Conservation (phyloP, 2,329 filamentous ascomycete genomes). For the Ampelomyces quisqualis region DNA sequence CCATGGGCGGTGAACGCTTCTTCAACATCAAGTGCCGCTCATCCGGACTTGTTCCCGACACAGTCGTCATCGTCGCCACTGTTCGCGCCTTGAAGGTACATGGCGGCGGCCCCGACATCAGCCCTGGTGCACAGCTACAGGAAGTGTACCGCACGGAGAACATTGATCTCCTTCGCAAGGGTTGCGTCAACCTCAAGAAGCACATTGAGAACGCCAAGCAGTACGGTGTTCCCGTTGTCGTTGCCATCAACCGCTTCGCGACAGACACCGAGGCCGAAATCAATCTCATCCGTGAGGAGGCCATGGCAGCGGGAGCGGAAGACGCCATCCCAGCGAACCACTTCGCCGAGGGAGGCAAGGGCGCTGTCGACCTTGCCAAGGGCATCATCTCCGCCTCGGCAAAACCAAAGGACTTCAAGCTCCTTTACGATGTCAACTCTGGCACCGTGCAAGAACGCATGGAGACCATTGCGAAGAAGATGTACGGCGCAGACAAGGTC, state of each 20-base stretch:
- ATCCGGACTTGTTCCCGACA: constrained; percentile 88
- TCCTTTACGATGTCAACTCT: constrained; percentile 74
- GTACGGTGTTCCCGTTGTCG: constrained; percentile 91
- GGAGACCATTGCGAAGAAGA: constrained; percentile 82
- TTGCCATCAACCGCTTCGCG: constrained; percentile 95
- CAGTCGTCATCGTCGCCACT: constrained; percentile 92
- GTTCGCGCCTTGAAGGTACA: constrained; percentile 96
- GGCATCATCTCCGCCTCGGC: constrained; percentile 80
- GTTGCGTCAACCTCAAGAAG: constrained; percentile 92
- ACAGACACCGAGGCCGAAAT: constrained; percentile 94
- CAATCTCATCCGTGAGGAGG: constrained; percentile 83
- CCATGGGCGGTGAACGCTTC: constrained; percentile 98
- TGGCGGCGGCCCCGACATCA: constrained; percentile 91
- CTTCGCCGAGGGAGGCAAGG: constrained; percentile 92
- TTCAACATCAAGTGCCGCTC: constrained; percentile 99
- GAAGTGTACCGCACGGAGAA: constrained; percentile 93
- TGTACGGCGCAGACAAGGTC: constrained; percentile 90
- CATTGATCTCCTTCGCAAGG: constrained; percentile 81
- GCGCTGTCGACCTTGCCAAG: constrained; percentile 84
- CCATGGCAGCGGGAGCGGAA: constrained; percentile 86
- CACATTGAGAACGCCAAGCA: constrained; percentile 87
- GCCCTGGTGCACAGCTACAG: constrained; percentile 79
- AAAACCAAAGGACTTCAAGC: constrained; percentile 79
- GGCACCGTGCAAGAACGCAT: constrained; percentile 82
- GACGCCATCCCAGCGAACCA: constrained; percentile 94